Evolutionary conservation across 2,329 filamentous ascomycete genomes (phyloP).

Genomic region (Emergomyces africanus): DNA sequence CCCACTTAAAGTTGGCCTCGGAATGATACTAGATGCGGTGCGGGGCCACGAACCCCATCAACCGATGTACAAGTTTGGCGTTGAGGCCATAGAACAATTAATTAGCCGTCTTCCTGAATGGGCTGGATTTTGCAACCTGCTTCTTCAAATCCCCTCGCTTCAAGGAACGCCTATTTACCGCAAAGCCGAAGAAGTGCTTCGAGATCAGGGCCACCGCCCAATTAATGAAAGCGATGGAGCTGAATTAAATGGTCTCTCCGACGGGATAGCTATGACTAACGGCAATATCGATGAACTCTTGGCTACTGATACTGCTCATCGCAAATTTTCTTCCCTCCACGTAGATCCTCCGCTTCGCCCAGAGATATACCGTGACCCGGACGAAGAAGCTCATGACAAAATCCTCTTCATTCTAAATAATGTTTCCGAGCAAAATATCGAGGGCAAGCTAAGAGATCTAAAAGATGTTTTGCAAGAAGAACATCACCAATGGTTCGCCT

Average conservation of each 20-base stretch:
- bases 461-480: conserved; percentile 63
- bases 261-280: conserved; percentile 49
- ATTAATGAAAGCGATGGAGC: conserved; percentile 41
- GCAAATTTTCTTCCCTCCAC: conserved; percentile 66
- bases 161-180: conserved; percentile 74
- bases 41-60: conserved; percentile 70
- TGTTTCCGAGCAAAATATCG: conserved; percentile 77
- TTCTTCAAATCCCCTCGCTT: conserved; percentile 69
- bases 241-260: conserved; percentile 24
- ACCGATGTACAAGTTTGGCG: conserved; percentile 95
- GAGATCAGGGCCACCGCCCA: conserved; percentile 49
- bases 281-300: conserved; percentile 54
- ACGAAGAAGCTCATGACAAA: conserved; percentile 76
- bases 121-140: conserved; percentile 84
- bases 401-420: conserved; percentile 97
- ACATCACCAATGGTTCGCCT: conserved; percentile 93
- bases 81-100: conserved; percentile 87
- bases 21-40: conserved; percentile 96
- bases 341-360: conserved; percentile 55
- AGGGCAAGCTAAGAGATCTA: conserved; percentile 71
- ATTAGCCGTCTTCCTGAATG: conserved; percentile 75
- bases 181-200: conserved; percentile 69
- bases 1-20: conserved; percentile 83
- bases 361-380: conserved; percentile 64
- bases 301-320: conserved; percentile 46